phyloP scores from a whole-genome alignment of 805 yeast genomes.

The Yamadazyma sp. region DNA sequence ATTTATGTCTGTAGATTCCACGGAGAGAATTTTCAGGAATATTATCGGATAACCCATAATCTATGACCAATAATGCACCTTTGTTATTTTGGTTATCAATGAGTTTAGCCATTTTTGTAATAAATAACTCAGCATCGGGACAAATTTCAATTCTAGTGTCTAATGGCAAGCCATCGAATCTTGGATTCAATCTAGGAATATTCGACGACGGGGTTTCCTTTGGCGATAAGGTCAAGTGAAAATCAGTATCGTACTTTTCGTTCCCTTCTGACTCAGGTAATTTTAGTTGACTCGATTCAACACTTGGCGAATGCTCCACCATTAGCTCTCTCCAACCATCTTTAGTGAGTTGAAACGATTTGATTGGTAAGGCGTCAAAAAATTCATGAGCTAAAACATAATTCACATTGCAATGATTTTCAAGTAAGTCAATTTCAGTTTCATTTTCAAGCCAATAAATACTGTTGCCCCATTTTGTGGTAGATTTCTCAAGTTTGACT shows the following conservation, averaged over 20 bases:
- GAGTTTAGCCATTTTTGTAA: conserved; percentile 50
- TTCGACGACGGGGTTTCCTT: conserved; percentile 60
- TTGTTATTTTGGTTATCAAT: conserved; percentile 33
- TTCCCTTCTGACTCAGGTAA: conserved; percentile 15
- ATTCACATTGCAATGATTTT: conserved; percentile 39
- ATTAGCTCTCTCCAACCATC: conserved; percentile 78
- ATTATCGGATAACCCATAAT: conserved; percentile 64
- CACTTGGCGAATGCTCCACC: conserved; percentile 53
- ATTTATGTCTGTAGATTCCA: conserved; percentile 68
- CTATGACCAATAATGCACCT: conserved; percentile 74
- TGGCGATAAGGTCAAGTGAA: conserved; percentile 56
- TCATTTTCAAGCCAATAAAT: conserved; percentile 63
- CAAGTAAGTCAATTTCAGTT: conserved; percentile 44
- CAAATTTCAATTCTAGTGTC: conserved; percentile 69
- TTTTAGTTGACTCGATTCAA: conserved; percentile 30
- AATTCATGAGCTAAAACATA: conserved; percentile 82
- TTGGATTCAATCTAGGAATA: conserved; percentile 47
- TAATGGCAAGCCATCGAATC: conserved; percentile 53
- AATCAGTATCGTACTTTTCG: conserved; percentile 27
- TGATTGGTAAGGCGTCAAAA: conserved; percentile 81
- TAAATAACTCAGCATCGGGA: conserved; percentile 64
- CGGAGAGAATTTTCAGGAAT: conserved; percentile 72
- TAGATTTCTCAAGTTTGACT: conserved; percentile 33
- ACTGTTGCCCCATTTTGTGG: conserved; percentile 49
- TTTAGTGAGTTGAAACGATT: conserved; percentile 57